Base-by-base conservation (phyloP, 1,284 basidiomycete genomes). In the Moesziomyces aphidis region DNA sequence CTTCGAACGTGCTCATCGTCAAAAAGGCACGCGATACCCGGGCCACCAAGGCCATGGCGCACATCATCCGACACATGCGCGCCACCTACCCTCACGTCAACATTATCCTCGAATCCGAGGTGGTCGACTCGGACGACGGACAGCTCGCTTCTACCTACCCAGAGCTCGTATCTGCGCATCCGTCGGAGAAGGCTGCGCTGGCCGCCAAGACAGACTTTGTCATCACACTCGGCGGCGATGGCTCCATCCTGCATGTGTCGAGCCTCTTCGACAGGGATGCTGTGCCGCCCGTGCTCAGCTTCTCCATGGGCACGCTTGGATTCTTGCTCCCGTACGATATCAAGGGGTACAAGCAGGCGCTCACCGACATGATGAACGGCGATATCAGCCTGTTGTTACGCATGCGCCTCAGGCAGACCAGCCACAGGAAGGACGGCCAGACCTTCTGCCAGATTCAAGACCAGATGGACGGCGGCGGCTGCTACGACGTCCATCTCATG, bases 291-390 rank as follows among this genome's bases (percentile, higher is more conserved):
- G 95, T 98, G 0, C 87, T 98, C 42, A 95, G 93, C 82, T 97
- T 98, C 86, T 95, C 93, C 0, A 94, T 97, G 92, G 96, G 95
- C 8, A 95, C 93, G 1, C 87, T 98, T 0, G 95, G 95, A 1
- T 98, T 98, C 85, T 86, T 98, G 19, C 88, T 98, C 21, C 95
- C 96, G 0, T 97, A 97, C 85, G 79, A 84, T 61, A 78, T 83
- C 34, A 58, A 52, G 1, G 55, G 71, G 1, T 83, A 78, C 54
- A 67, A 66, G 19, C 50, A 66, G 22, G 75, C 81, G 13, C 43
- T 84, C 13, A 48, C 54, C 5, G 81, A 83, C 34, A 66, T 83
- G 45, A 21, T 83, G 2, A 43, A 70, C 0, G 74, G 77, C 4
- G 62, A 76, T 21, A 73, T 80, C 23, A 69, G 72, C 10, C 62